Base-by-base conservation (phyloP, 2,329 filamentous ascomycete species). In the Truncatella angustata region DNA sequence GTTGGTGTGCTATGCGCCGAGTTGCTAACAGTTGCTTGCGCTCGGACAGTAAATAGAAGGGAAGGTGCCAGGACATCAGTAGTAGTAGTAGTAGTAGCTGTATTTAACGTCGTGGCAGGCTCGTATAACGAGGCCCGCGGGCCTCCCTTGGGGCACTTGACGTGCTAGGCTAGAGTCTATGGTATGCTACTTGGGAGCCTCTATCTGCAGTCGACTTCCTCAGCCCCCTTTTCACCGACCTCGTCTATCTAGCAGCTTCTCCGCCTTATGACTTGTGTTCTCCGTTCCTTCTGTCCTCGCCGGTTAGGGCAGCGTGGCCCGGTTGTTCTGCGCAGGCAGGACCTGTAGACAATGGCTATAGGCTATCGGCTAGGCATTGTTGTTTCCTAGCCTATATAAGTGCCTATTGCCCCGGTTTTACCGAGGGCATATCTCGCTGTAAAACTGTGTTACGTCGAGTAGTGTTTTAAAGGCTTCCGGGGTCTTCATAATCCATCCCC, bases 201-300 rank as follows among this genome's bases (percentile, higher is more conserved):
- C 43, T 7, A 35, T 47, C 43, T 47, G 12, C 43, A 47, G 43
- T 47, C 43, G 43, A 32, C 43, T 47, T 47, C 43, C 43, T 47
- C 5, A 21, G 34, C 18, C 43, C 43, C 26, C 43, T n/a, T 47
- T 30, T 23, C 36, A 21, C 20, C n/a, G 11, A 35, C 26, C 43
- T 47, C 43, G 23, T 47, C 26, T 47, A 47, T 47, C 26, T 34
- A 35, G 43, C 26, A 47, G 12, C 20, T 32, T 47, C 43, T 47
- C 18, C 43, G 24, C 43, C 43, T 21, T 47, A 20, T n/a, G 43
- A 26, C 43, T 47, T 4, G 43, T 47, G 40, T 44, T 44, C 40
- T 44, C 16, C 9, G 40, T 7, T 44, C 40, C 40, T 44, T 26
- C 40, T 44, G 40, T n/a, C 40, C 40, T 44, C 40, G 40, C 40